A percentile compares a stretch with the other conserved stretches of the same genome.
Conservation (phyloP, 176 grass and related monocot species). For the Zea mays region DNA sequence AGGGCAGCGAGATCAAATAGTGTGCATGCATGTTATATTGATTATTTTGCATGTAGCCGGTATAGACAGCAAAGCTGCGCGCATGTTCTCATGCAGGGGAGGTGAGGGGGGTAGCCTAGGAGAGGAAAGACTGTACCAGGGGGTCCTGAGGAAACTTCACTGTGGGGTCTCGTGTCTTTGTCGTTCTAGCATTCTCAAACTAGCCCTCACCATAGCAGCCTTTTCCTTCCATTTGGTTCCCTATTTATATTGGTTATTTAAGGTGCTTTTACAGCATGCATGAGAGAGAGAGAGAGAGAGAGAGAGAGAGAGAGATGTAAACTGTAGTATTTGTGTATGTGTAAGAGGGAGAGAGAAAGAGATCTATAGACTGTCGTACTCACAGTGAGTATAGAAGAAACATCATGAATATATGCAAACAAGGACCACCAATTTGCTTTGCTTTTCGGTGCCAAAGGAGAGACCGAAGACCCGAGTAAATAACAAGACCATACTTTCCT, state of each 20-base stretch:
- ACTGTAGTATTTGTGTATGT: no score
- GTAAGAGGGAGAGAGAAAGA: no score
- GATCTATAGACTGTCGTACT: slow-evolving; percentile 29
- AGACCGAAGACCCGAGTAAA: slow-evolving; percentile 69
- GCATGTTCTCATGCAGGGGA: slow-evolving; percentile 22
- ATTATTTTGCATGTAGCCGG: neutral
- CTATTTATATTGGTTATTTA: slow-evolving; percentile 45
- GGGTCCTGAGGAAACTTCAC: slow-evolving; percentile 53
- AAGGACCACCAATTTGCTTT: slow-evolving; percentile 80
- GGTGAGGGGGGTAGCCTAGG: slow-evolving; percentile 24
- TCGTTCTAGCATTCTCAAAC: slow-evolving; percentile 38
- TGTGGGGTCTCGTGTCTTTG: slow-evolving; percentile 45
- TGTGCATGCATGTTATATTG: slow-evolving; percentile 14
- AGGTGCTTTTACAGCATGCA: slow-evolving; percentile 64
- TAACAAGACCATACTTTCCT: slow-evolving; percentile 85
- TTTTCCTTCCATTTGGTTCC: slow-evolving; percentile 46
- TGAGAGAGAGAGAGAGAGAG: slow-evolving; percentile 4
- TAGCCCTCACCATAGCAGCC: slow-evolving; percentile 35
- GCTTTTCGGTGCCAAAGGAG: slow-evolving; percentile 59
- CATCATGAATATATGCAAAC: slow-evolving; percentile 75
- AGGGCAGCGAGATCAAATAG: neutral
- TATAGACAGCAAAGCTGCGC: slow-evolving; percentile 36
- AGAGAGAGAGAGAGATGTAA: neutral
- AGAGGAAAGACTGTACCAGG: slow-evolving; percentile 50
- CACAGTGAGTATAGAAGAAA: slow-evolving; percentile 49